A percentile compares a stretch with the other conserved stretches of the same genome.
Conservation (phyloP, 805 yeast genomes). For the Nematodospora valgi region DNA sequence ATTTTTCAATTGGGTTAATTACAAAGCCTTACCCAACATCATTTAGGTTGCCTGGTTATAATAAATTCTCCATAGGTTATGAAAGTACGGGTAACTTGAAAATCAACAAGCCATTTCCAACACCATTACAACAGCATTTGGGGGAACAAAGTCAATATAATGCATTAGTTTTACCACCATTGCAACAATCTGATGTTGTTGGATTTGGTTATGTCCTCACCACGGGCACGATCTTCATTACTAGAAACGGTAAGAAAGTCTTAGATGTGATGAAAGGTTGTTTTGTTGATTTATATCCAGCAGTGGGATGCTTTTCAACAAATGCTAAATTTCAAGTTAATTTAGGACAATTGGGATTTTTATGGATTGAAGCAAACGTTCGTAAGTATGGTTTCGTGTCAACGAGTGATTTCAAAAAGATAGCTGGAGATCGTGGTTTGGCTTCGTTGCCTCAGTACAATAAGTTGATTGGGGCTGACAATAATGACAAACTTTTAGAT, state of each 20-base stretch:
- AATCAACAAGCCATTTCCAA: slow-evolving; percentile 60
- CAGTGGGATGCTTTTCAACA: slow-evolving; percentile 48
- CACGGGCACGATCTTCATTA: slow-evolving; percentile 49
- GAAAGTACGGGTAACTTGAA: slow-evolving; percentile 71
- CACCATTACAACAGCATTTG: slow-evolving; percentile 41
- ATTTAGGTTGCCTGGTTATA: slow-evolving; percentile 72
- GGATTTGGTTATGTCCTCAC: slow-evolving; percentile 52
- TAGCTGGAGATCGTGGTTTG: slow-evolving; percentile 37
- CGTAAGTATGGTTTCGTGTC: slow-evolving; percentile 56
- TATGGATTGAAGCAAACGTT: slow-evolving; percentile 50
- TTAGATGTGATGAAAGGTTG: slow-evolving; percentile 50
- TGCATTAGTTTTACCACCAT: slow-evolving; percentile 49
- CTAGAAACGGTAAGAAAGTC: slow-evolving; percentile 53
- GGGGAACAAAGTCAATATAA: slow-evolving; percentile 39
- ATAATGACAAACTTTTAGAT: slow-evolving; percentile 55
- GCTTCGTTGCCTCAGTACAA: slow-evolving; percentile 42
- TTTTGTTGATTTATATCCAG: slow-evolving; percentile 49
- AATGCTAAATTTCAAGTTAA: slow-evolving; percentile 42
- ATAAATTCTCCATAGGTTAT: slow-evolving; percentile 65
- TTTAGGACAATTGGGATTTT: slow-evolving; percentile 44
- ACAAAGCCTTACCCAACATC: slow-evolving; percentile 69
- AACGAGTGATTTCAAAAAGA: slow-evolving; percentile 35
- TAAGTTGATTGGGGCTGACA: slow-evolving; percentile 22
- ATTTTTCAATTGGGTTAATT: slow-evolving; percentile 62
- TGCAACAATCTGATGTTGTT: slow-evolving; percentile 50